These are phyloP conservation scores for Avena eriantha DNA, from an alignment of 176 grass and related monocot genomes.

Conservation along the genomic window DNA sequence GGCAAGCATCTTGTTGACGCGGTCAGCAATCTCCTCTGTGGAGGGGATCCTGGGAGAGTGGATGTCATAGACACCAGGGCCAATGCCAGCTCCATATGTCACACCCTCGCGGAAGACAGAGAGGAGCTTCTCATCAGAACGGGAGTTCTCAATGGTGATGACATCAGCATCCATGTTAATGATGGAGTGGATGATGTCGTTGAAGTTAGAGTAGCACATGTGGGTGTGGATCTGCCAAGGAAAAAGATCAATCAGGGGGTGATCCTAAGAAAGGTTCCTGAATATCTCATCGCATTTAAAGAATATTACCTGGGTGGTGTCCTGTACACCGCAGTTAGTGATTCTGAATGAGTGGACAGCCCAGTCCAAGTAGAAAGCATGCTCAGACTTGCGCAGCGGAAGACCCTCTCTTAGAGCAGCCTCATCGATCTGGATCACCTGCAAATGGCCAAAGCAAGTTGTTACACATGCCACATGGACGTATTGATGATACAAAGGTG, in stretches of 20 bases:
- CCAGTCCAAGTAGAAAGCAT: constrained; percentile 94
- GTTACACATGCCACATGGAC: constrained; percentile 13
- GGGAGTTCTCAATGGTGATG: constrained; percentile 94
- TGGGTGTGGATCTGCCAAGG: constrained; percentile 82
- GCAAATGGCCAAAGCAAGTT: constrained; percentile 28
- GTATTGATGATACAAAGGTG: neutral
- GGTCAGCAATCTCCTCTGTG: constrained; percentile 82
- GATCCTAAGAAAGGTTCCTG: constrained; percentile 5
- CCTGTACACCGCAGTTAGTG: constrained; percentile 82
- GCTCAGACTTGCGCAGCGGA: constrained; percentile 87
- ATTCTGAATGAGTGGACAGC: constrained; percentile 98
- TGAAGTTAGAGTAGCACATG: constrained; percentile 99
- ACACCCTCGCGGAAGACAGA: constrained; percentile 94
- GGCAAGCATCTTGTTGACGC: constrained; percentile 90
- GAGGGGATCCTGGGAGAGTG: constrained; percentile 95
- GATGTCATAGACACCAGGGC: constrained; percentile 95
- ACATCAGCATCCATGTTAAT: constrained; percentile 97
- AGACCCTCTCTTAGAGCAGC: constrained; percentile 91
- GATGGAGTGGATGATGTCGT: constrained; percentile 97
- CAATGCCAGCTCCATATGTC: constrained; percentile 84
- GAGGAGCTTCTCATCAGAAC: constrained; percentile 87
- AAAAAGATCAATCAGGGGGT: neutral
- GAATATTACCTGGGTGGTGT: constrained; percentile 84
- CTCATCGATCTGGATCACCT: constrained; percentile 99
- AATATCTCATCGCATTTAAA: constrained; percentile 20